Percentiles rank a stretch among this genome's conserved stretches.
phyloP scores from a whole-genome alignment of 352 stramenopile genomes.

The Phytopythium vexans region DNA sequence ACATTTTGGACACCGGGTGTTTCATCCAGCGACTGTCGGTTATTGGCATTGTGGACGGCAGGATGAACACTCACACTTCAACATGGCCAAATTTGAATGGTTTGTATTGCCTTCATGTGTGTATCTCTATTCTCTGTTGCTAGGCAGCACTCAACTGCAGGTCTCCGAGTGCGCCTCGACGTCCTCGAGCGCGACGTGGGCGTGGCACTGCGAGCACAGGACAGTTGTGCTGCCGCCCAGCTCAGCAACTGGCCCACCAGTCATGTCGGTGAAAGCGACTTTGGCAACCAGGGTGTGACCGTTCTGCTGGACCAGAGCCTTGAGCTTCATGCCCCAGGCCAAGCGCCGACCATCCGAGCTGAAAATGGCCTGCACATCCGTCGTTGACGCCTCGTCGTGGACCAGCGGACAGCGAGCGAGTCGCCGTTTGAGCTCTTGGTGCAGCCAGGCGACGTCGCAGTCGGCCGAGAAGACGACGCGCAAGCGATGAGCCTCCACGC shows the following conservation, averaged over 20 bases:
- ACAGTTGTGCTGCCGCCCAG: constrained; percentile 10
- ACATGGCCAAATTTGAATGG: too few relatives aligned
- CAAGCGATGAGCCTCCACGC: neutral
- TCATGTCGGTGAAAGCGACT: too few relatives aligned
- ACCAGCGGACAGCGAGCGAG: constrained; percentile 6
- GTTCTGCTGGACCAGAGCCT: constrained; percentile 12
- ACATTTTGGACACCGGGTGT: too few relatives aligned
- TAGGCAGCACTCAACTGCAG: constrained; percentile 19
- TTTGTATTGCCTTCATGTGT: neutral
- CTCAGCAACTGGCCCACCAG: too few relatives aligned
- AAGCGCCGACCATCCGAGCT: constrained; percentile 9
- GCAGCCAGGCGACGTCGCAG: neutral
- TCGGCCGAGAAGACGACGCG: neutral
- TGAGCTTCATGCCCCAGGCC: constrained; percentile 10
- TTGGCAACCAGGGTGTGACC: neutral
- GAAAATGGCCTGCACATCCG: constrained; percentile 14
- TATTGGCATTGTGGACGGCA: too few relatives aligned
- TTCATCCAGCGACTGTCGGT: too few relatives aligned
- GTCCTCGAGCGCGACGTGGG: constrained; percentile 23
- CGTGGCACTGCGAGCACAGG: constrained; percentile 34
- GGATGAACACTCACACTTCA: too few relatives aligned
- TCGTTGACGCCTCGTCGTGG: too few relatives aligned
- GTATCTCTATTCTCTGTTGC: neutral
- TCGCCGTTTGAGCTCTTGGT: neutral
- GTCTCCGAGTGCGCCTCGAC: constrained; percentile 35